Percentiles rank a stretch among this genome's conserved stretches.
phyloP scores from a whole-genome alignment of 805 yeast genomes.

The Starmerella stigmatis region DNA sequence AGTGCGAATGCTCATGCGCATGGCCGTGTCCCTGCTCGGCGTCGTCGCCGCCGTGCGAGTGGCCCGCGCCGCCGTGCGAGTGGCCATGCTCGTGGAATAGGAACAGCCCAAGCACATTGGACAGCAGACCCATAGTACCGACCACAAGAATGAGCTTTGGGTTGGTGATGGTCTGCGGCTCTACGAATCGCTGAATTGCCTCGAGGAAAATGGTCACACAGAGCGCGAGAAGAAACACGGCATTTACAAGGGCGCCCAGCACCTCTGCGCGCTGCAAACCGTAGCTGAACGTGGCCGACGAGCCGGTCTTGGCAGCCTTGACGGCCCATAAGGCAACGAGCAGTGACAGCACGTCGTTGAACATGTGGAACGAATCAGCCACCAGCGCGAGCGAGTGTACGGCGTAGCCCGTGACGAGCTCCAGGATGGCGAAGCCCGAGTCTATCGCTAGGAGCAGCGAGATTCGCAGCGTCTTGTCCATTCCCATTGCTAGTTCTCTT shows the following conservation, averaged over 20 bases:
- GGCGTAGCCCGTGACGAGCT: conserved; percentile 64
- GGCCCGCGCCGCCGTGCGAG: conserved; percentile 39
- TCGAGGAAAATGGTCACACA: conserved; percentile 88
- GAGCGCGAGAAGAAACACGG: conserved; percentile 82
- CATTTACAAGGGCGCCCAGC: conserved; percentile 86
- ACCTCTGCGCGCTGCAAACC: conserved; percentile 99
- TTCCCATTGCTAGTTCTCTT: conserved; percentile 13
- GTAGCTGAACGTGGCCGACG: conserved; percentile 83
- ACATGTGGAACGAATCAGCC: conserved; percentile 97
- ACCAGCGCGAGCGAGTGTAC: conserved; percentile 89
- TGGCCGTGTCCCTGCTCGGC: conserved; percentile 18
- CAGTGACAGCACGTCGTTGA: conserved; percentile 83
- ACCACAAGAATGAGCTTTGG: conserved; percentile 77
- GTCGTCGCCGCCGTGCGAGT: conserved; percentile 29
- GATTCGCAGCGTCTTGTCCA: conserved; percentile 59
- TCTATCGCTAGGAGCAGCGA: conserved; percentile 62
- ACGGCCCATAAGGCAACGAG: conserved; percentile 96
- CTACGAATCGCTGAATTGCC: conserved; percentile 78
- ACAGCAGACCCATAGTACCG: conserved; percentile 70
- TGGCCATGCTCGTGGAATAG: conserved; percentile 64
- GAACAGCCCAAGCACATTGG: conserved; percentile 73
- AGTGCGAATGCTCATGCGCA: conserved; percentile 15
- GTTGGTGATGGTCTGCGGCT: conserved; percentile 66
- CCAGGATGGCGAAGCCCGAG: conserved; percentile 72
- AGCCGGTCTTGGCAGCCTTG: conserved; percentile 68